These are phyloP conservation scores for Fonsecaea pedrosoi DNA, from an alignment of 2,329 filamentous ascomycete genomes.

Conservation along the genomic window DNA sequence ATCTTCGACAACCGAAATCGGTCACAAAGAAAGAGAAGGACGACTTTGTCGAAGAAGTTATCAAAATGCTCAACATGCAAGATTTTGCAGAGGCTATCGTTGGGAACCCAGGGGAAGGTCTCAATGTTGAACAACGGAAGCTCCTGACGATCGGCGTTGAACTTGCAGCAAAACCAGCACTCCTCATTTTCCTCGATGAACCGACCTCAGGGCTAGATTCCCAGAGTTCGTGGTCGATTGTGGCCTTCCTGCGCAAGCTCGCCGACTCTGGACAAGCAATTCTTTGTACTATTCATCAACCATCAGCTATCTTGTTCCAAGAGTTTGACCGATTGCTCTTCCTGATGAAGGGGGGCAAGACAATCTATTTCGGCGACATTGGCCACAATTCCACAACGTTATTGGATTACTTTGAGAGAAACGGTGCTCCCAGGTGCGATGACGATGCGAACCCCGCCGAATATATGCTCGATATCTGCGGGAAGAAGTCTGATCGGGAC, in stretches of 20 bases:
- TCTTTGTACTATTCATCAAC: constrained; percentile 64
- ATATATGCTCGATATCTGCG: constrained; percentile 49
- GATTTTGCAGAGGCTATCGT: constrained; percentile 88
- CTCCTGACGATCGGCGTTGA: constrained; percentile 92
- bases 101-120: constrained; percentile 81
- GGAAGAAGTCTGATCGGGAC: constrained; percentile 66
- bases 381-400: constrained; percentile 72
- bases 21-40: constrained; percentile 76
- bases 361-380: constrained; percentile 84
- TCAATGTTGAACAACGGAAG: constrained; percentile 68
- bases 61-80: constrained; percentile 85
- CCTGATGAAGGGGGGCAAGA: constrained; percentile 75
- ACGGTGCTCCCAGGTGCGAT: constrained; percentile 71
- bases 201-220: constrained; percentile 68
- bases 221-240: constrained; percentile 69
- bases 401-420: constrained; percentile 76
- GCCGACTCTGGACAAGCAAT: constrained; percentile 59
- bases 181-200: constrained; percentile 71
- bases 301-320: constrained; percentile 60
- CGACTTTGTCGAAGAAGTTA: constrained; percentile 85
- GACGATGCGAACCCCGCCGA: constrained; percentile 78
- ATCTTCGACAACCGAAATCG: constrained; percentile 80
- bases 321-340: constrained; percentile 76
- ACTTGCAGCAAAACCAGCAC: constrained; percentile 70
- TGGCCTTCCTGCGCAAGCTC: constrained; percentile 65